Conservation (phyloP, 228 moss, liverwort and hornwort genomes). For the Sphagnum fallax region DNA sequence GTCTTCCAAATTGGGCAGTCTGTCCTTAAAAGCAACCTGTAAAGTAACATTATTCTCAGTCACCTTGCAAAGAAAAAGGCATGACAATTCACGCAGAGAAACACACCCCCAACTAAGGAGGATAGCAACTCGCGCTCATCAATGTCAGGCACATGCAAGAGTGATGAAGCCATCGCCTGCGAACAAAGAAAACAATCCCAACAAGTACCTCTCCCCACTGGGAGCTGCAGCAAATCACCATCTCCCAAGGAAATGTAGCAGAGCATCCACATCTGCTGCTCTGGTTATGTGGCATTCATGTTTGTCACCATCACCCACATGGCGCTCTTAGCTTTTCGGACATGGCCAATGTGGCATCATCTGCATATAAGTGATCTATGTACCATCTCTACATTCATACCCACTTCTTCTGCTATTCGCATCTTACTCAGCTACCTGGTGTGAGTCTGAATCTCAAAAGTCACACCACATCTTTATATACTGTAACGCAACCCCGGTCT, state of each 20-base stretch:
- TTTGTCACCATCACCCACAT: not conserved
- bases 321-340: not conserved
- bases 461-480: too few relatives aligned
- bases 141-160: not conserved
- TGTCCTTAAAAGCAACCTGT: not conserved
- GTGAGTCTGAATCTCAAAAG: too few relatives aligned
- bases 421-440: too few relatives aligned
- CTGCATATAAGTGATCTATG: too few relatives aligned
- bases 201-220: not conserved
- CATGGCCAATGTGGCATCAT: not conserved
- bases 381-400: too few relatives aligned
- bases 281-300: too few relatives aligned
- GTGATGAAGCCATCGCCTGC: not conserved
- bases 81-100: conserved; percentile 1
- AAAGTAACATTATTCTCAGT: not conserved
- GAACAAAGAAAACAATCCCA: not conserved
- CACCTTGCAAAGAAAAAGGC: not conserved
- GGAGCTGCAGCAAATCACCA: not conserved
- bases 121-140: not conserved
- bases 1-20: not conserved
- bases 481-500: too few relatives aligned
- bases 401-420: too few relatives aligned
- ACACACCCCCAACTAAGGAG: not conserved
- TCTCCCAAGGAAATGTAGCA: not conserved
- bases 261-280: too few relatives aligned